Percentiles rank a stretch among this genome's conserved stretches.
Evolutionary conservation across 331 rosid genomes (phyloP).

Genomic region (Rosa hybrid): DNA sequence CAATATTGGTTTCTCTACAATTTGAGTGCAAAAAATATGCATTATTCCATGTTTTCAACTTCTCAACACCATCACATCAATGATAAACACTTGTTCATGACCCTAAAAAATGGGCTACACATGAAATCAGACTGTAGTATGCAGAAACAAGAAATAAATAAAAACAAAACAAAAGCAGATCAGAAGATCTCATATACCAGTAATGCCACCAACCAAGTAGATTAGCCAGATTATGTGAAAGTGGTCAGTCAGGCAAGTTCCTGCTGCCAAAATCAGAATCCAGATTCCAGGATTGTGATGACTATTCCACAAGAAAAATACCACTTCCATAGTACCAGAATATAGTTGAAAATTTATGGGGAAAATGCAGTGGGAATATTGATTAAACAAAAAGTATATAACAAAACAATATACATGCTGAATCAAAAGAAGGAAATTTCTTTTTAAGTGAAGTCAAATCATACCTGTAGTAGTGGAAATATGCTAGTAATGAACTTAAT

Average conservation of each 20-base stretch:
- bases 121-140: neutral
- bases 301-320: neutral
- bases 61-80: neutral
- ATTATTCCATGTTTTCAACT: neutral
- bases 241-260: neutral
- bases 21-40: neutral
- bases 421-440: constrained; percentile 13
- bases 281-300: neutral
- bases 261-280: neutral
- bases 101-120: neutral
- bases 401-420: neutral
- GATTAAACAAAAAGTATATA: neutral
- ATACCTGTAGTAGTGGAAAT: constrained; percentile 95
- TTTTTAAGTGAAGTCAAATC: constrained; percentile 20
- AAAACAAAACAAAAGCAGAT: neutral
- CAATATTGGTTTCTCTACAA: neutral
- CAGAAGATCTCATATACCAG: neutral
- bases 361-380: neutral
- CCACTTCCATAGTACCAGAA: neutral
- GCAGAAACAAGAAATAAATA: neutral
- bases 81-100: neutral
- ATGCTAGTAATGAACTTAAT: constrained; percentile 72
- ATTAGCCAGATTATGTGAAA: neutral
- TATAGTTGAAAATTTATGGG: neutral
- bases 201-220: neutral